Evolutionary conservation across 805 yeast genomes (phyloP).

Genomic region (Candida corydali): DNA sequence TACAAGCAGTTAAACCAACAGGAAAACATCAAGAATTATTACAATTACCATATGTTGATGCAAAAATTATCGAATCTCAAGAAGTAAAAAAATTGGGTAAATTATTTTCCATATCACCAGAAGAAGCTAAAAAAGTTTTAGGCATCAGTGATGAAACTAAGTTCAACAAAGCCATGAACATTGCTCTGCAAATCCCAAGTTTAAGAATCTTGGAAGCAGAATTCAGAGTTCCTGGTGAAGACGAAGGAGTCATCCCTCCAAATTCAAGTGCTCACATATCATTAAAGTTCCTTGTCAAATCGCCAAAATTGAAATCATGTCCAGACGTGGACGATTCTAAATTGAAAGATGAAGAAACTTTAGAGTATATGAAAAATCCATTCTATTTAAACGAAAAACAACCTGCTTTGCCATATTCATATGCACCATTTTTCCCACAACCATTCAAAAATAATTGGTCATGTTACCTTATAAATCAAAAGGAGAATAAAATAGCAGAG

Average conservation of each 20-base stretch:
- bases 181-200: conserved; percentile 65
- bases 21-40: conserved; percentile 58
- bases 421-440: conserved; percentile 75
- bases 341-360: conserved; percentile 53
- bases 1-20: conserved; percentile 67
- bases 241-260: conserved; percentile 55
- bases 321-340: conserved; percentile 40
- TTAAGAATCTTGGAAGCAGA: conserved; percentile 65
- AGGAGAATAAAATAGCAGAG: conserved; percentile 77
- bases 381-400: conserved; percentile 58
- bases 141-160: conserved; percentile 47
- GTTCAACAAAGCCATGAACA: conserved; percentile 45
- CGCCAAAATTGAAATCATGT: conserved; percentile 62
- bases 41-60: conserved; percentile 75
- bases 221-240: conserved; percentile 86
- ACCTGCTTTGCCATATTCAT: conserved; percentile 63
- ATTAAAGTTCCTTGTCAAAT: conserved; percentile 69
- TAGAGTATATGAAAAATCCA: conserved; percentile 72
- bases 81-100: conserved; percentile 61
- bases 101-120: conserved; percentile 54
- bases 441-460: conserved; percentile 52
- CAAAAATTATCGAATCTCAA: conserved; percentile 38
- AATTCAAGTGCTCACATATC: conserved; percentile 67
- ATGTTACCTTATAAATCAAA: conserved; percentile 65
- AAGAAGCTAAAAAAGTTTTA: conserved; percentile 51